Evolutionary conservation across 139 green algal species (phyloP), one percentile per base, ranked within the genome.

Genomic region (Chlamydomonas applanata): DNA sequence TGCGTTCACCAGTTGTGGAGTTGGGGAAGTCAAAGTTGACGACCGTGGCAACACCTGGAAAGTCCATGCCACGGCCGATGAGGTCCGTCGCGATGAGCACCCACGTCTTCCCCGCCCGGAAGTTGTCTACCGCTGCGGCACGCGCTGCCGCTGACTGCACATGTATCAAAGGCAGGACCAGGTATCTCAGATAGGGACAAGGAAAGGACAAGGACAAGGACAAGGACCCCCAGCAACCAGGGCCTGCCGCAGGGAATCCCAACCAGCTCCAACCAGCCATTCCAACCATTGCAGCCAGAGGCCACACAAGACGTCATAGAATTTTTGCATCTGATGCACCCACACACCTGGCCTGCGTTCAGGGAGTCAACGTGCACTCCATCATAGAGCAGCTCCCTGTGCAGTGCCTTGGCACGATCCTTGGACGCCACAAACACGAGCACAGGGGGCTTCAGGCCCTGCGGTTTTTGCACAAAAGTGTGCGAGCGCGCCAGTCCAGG

Each of bases 11-110:
- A 19, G 40, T 49, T 49, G 40, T 92, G 27, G 82, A 87, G 25
- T 77, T 63, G 0, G 96, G 96, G 70, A 96, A 97, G 85, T 99
- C 96, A 65, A 94, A 99, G 77, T 98, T 99, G 68, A 99, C 79
- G 17, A 99, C 95, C 0, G 90, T 94, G 70, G 92, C 89, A 19
- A 99, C 90, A 4, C 88, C 93, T 19, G 92, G 73, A 79, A 99
- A 98, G 80, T 97, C 92, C 92, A 97, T 95, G 29, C 92, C 90
- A 25, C 90, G 86, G 1, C 83, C 93, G 34, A 99, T 82, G 3
- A 99, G 75, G 87, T 99, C 96, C 1, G 96, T 99, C 62, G 93
- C 85, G 24, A 99, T 88, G 36, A 99, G 86, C 61, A 98, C 75
- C 93, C 94, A 98, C 14, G 89, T 95, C 17, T 62, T 74, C 14